A percentile compares a stretch with the other conserved stretches of the same genome.
Evolutionary conservation across 2,329 filamentous ascomycete species (phyloP).

Genomic region (Gyromitra esculenta): DNA sequence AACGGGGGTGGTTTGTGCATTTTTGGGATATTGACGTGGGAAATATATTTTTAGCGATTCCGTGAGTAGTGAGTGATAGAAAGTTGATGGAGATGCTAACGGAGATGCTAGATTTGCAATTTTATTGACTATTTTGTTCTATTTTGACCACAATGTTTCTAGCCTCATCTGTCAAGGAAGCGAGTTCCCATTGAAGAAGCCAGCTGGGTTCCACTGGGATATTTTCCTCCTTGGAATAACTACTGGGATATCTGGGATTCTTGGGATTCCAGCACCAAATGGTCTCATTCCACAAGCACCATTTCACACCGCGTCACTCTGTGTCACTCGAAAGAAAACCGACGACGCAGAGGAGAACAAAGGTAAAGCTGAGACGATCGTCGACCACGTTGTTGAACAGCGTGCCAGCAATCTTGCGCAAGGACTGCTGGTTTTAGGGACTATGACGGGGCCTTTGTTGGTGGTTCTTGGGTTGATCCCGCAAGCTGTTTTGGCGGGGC

Average conservation of each 20-base stretch:
- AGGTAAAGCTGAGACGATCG: conserved; percentile 66
- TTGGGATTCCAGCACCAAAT: conserved; percentile 80
- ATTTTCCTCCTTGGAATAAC: conserved; percentile 81
- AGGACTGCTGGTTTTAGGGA: conserved; percentile 79
- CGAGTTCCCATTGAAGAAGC: conserved; percentile 81
- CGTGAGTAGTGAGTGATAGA: conserved; percentile 62
- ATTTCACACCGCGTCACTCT: conserved; percentile 81
- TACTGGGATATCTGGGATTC: conserved; percentile 76
- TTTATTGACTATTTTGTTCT: conserved; percentile 80
- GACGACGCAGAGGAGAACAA: conserved; percentile 69
- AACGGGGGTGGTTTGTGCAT: conserved; percentile 78
- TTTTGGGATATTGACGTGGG: conserved; percentile 80
- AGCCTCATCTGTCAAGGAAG: conserved; percentile 84
- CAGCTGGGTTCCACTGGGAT: conserved; percentile 87
- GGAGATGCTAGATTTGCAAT: conserved; percentile 67
- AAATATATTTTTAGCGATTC: conserved; percentile 84
- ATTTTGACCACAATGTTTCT: conserved; percentile 66
- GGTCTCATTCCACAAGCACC: conserved; percentile 85
- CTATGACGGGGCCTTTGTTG: conserved; percentile 79
- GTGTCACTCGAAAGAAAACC: conserved; percentile 71
- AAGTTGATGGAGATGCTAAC: background rate
- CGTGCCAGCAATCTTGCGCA: conserved; percentile 80
- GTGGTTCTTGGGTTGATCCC: conserved; percentile 80
- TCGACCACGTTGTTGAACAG: conserved; percentile 75
- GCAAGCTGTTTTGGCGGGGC: conserved; percentile 75